phyloP scores from a whole-genome alignment of 169 alveolate genomes.

The Fabrea salina region DNA sequence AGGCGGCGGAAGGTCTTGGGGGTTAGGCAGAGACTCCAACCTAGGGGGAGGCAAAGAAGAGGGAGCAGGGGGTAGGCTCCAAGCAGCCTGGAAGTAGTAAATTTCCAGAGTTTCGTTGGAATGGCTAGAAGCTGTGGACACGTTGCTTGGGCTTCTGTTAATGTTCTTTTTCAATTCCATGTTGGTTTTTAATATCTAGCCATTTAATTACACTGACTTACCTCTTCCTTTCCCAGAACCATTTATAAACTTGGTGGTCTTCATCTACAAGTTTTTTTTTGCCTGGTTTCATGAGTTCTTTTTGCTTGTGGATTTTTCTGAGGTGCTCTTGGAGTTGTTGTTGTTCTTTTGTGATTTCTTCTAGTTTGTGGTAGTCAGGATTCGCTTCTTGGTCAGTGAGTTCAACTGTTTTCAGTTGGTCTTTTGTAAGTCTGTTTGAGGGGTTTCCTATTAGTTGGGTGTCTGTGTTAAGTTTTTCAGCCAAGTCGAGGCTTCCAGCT shows the following conservation, averaged over 20 bases:
- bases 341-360: background rate
- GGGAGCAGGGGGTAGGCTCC: too few species aligned
- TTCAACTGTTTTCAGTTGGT: background rate
- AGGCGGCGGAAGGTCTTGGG: too few species aligned
- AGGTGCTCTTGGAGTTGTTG: background rate
- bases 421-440: background rate
- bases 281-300: background rate
- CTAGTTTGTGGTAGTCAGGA: background rate
- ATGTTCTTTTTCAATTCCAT: too few species aligned
- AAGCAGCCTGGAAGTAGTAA: too few species aligned
- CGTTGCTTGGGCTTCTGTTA: too few species aligned
- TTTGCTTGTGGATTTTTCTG: background rate
- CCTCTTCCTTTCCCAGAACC: constrained; percentile 27
- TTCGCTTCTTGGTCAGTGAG: background rate
- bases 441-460: background rate
- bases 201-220: too few species aligned
- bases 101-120: too few species aligned
- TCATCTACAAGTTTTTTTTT: background rate
- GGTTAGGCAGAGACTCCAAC: too few species aligned
- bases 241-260: background rate
- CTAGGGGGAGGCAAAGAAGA: too few species aligned
- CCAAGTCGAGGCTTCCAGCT: background rate
- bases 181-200: too few species aligned
- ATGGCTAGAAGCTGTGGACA: too few species aligned
- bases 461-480: background rate